A percentile compares a stretch with the other conserved stretches of the same genome.
Conservation (phyloP, 768 basidiomycete genomes). For the Leccinum olivaceopallidum region DNA sequence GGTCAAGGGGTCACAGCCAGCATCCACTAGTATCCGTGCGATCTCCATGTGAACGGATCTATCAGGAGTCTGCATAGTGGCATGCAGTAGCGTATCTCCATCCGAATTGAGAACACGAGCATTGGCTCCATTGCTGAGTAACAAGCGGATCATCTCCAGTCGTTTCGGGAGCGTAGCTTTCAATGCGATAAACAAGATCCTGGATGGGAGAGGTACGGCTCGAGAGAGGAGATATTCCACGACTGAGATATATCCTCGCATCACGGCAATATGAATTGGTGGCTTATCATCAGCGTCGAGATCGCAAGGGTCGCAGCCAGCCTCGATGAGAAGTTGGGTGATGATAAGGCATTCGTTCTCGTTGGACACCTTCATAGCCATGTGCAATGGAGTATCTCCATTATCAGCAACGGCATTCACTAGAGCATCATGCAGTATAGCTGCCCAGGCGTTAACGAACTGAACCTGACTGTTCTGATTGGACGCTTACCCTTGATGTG, state of each 20-base stretch:
- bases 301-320: neutral
- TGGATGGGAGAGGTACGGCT: neutral
- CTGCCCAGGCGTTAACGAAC: neutral
- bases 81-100: too few species aligned
- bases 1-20: neutral
- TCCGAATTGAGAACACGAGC: too few species aligned
- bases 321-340: neutral
- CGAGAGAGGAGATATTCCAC: neutral
- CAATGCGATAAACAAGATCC: neutral
- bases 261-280: neutral
- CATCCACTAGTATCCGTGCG: neutral
- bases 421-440: neutral
- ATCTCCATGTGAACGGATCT: neutral
- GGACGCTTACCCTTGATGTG: neutral
- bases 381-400: neutral
- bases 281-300: neutral
- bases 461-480: neutral
- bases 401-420: neutral
- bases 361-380: neutral
- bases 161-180: neutral
- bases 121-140: too few species aligned
- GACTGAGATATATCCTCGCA: neutral
- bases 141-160: too few species aligned
- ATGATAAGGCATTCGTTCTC: neutral
- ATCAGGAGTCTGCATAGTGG: neutral